phyloP scores from a whole-genome alignment of 2,329 filamentous ascomycete species.

The Xylariales sp. region DNA sequence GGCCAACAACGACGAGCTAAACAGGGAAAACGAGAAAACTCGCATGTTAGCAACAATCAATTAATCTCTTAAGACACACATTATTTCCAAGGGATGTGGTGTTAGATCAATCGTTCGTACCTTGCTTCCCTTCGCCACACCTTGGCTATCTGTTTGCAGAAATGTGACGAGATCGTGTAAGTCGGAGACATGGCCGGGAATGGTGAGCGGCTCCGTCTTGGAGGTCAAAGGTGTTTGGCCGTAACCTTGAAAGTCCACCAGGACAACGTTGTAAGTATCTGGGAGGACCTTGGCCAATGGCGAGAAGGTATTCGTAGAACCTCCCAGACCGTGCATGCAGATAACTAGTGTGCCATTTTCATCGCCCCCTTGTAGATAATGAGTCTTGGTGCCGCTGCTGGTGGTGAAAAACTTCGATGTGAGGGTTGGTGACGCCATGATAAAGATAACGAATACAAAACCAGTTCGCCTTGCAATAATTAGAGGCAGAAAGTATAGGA shows the following conservation, averaged over 20 bases:
- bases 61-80: too few relatives aligned
- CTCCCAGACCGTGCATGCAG: conserved; percentile 23
- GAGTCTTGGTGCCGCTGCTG: conserved; percentile 16
- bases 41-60: too few relatives aligned
- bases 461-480: too few relatives aligned
- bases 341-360: conserved; percentile 18
- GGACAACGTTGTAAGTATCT: conserved; percentile 11
- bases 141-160: conserved; percentile 8
- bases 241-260: conserved; percentile 24
- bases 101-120: not conserved
- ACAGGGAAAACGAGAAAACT: too few relatives aligned
- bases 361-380: conserved; percentile 19
- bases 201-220: conserved; percentile 11
- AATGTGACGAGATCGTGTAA: conserved; percentile 18
- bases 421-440: not conserved
- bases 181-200: conserved; percentile 20
- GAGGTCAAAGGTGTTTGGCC: conserved; percentile 15
- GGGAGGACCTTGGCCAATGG: conserved; percentile 15
- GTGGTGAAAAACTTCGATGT: conserved; percentile 11
- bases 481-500: too few relatives aligned
- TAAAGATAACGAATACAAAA: too few relatives aligned
- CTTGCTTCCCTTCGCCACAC: not conserved
- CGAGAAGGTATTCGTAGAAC: conserved; percentile 15
- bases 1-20: conserved; percentile 24
- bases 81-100: too few relatives aligned